These are phyloP conservation scores for Dictyostelium firmibasis DNA, from an alignment of 78 protist genomes.

Conservation along the genomic window DNA sequence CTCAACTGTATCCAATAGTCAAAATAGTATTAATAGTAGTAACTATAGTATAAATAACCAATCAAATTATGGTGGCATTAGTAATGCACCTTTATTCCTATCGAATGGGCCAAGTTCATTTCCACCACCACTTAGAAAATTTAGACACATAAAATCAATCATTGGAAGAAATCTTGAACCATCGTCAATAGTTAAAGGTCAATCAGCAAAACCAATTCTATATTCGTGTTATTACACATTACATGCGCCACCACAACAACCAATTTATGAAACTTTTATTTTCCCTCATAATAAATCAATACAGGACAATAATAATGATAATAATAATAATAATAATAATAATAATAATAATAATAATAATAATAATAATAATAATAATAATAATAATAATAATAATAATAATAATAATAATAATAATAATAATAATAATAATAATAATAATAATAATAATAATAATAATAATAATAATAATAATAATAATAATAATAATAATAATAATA, in stretches of 20 bases:
- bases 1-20: not conserved
- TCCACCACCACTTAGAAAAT: slow-evolving; percentile 46
- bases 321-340: not conserved
- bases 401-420: not conserved
- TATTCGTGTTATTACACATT: slow-evolving; percentile 40
- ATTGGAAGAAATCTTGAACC: slow-evolving; percentile 49
- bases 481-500: not conserved
- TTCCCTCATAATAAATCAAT: not conserved
- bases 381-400: not conserved
- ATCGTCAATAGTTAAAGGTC: not conserved
- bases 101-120: slow-evolving; percentile 73
- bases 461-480: not conserved
- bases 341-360: not conserved
- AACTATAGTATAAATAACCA: not conserved
- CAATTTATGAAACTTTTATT: not conserved
- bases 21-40: not conserved
- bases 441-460: not conserved
- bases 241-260: slow-evolving; percentile 62
- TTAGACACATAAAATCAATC: slow-evolving; percentile 67
- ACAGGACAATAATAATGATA: not conserved
- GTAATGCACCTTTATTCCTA: slow-evolving; percentile 5
- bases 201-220: not conserved
- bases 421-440: not conserved
- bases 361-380: not conserved
- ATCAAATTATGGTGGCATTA: not conserved